phyloP scores from a whole-genome alignment of 192 early-diverging fungal species.

The Gryganskiella cystojenkinii region DNA sequence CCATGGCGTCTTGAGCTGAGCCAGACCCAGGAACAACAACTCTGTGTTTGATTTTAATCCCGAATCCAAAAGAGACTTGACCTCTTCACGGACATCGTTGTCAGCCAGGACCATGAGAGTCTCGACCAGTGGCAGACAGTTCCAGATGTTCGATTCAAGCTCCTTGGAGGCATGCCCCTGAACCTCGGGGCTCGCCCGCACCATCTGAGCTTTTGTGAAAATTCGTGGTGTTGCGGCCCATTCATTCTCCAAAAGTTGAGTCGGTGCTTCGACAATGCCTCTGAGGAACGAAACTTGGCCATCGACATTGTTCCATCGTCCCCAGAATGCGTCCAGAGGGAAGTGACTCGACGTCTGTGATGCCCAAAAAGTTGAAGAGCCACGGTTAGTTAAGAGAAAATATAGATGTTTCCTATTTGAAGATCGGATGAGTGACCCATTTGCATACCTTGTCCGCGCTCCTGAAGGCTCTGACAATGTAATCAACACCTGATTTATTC shows the following conservation, averaged over 20 bases:
- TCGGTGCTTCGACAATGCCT: slow-evolving; percentile 65
- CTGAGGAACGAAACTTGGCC: slow-evolving; percentile 78
- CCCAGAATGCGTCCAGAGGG: slow-evolving; percentile 76
- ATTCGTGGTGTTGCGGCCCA: slow-evolving; percentile 60
- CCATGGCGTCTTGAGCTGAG: slow-evolving; percentile 61
- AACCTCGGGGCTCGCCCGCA: slow-evolving; percentile 53
- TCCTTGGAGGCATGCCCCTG: slow-evolving; percentile 57
- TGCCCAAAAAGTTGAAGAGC: neutral
- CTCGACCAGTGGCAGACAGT: slow-evolving; percentile 79
- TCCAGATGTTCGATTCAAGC: slow-evolving; percentile 67
- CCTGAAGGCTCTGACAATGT: slow-evolving; percentile 71
- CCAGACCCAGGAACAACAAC: slow-evolving; percentile 72
- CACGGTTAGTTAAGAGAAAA: neutral
- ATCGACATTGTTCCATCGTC: slow-evolving; percentile 75
- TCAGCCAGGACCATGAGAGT: slow-evolving; percentile 68
- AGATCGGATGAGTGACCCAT: neutral
- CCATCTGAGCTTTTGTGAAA: slow-evolving; percentile 67
- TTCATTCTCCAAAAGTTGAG: slow-evolving; percentile 70
- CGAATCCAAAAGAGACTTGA: slow-evolving; percentile 67
- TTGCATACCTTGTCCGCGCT: slow-evolving; percentile 59
- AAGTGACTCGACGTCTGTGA: slow-evolving; percentile 69
- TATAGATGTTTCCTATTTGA: neutral
- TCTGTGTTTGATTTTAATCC: slow-evolving; percentile 72
- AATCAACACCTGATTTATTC: slow-evolving; percentile 68
- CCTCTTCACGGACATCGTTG: slow-evolving; percentile 66